Evolutionary conservation across 352 stramenopile species (phyloP), one percentile per base, ranked within the genome.

Genomic region (Globisporangium okanoganense): DNA sequence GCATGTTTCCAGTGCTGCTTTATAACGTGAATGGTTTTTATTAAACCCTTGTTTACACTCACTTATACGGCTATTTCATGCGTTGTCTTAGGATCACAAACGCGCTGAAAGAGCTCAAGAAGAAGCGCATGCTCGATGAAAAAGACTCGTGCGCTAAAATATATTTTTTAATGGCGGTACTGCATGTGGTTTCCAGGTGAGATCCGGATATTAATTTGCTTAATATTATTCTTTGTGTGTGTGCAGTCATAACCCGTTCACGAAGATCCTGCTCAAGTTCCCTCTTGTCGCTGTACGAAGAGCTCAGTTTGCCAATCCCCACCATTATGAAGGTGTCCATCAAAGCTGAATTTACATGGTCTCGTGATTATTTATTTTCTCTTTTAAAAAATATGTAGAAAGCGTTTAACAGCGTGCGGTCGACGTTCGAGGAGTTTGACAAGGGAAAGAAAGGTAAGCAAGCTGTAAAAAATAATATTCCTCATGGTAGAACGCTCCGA

Each of bases 391-490:
- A 14, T 7, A 18, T 48, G 20, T 54, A 88, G 64, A 70, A 83
- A 59, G 79, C 85, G 6, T 94, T 94, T 61, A 82, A 94, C 53
- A 94, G 85, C 63, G 81, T 80, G n/a, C 77, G 82, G 7, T 78
- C 78, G 13, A 90, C 78, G 33, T 94, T 94, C 54, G 62, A 75
- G 14, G 70, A 76, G 38, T 80, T 87, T 18, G 81, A 92, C 66
- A 77, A 76, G 40, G 76, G 78, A 16, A 60, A 74, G 25, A 85
- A 85, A 66, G 85, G 47, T 25, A 38, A 54, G 85, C 36, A 27
- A 6, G 18, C n/a, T 55, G 18, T 22, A 18, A 12, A 18, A 22
- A 10, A 10, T 5, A 44, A 16, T 14, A 40, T 22, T 24, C 40
- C 20, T 18, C 5, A 45, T 45, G 16, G 18, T 22, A 55, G 9